These are phyloP conservation scores for Cytospora mali DNA, from an alignment of 2,329 filamentous ascomycete species.

Conservation along the genomic window DNA sequence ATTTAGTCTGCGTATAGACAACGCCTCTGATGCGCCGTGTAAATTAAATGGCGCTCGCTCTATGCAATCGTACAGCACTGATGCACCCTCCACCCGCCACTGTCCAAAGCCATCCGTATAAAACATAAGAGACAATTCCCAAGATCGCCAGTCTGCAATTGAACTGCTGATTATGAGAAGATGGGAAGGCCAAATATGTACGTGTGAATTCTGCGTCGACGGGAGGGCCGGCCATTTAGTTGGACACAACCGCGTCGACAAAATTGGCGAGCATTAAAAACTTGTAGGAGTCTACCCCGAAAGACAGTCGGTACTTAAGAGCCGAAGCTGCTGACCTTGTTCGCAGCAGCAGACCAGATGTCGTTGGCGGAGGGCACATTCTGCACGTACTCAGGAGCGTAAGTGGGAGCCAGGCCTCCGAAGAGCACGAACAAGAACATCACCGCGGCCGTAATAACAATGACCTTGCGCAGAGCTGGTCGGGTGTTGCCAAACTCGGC, in stretches of 20 bases:
- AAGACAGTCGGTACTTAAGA: background rate
- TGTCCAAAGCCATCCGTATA: background rate
- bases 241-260: background rate
- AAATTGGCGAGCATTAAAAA: conserved; percentile 16
- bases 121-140: conserved; percentile 1
- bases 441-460: conserved; percentile 66
- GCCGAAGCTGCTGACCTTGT: conserved; percentile 49
- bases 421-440: conserved; percentile 71
- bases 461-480: conserved; percentile 76
- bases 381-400: conserved; percentile 52
- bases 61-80: conserved; percentile 6
- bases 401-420: conserved; percentile 64
- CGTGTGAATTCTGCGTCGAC: conserved; percentile 9
- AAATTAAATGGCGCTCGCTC: background rate
- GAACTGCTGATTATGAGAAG: background rate
- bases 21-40: conserved; percentile 1
- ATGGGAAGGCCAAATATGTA: conserved; percentile 20
- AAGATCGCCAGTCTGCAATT: conserved; percentile 6
- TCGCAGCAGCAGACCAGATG: conserved; percentile 52
- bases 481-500: conserved; percentile 80
- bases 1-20: background rate
- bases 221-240: background rate
- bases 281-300: conserved; percentile 1
- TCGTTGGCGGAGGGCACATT: conserved; percentile 50
- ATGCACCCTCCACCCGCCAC: background rate